phyloP scores from a whole-genome alignment of 768 basidiomycete species.

The Tulasnella sp. region DNA sequence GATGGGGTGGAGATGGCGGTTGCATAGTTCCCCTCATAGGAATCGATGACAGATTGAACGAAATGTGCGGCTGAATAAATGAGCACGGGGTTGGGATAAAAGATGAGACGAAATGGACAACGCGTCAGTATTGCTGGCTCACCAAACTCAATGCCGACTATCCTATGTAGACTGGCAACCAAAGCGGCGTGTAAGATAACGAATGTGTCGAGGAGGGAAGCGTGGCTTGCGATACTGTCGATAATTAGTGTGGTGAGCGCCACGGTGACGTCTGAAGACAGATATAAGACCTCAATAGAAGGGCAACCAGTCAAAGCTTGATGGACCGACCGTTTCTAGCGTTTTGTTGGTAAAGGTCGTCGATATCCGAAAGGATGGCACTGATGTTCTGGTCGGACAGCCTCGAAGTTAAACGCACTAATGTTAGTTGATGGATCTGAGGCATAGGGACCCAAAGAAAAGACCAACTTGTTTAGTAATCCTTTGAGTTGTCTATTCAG shows the following conservation, averaged over 20 bases:
- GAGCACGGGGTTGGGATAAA: too few species aligned
- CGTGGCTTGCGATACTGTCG: constrained; percentile 67
- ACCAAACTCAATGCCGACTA: constrained; percentile 86
- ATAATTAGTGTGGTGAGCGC: constrained; percentile 67
- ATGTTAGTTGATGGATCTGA: not conserved
- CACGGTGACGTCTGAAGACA: constrained; percentile 61
- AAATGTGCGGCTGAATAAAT: constrained; percentile 79
- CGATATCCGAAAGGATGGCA: constrained; percentile 59
- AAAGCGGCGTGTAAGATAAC: constrained; percentile 83
- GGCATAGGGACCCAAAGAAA: not conserved
- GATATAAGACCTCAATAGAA: not conserved
- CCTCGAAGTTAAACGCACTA: constrained; percentile 31
- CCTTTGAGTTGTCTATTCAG: constrained; percentile 74
- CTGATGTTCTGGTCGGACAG: constrained; percentile 86
- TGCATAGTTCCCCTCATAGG: constrained; percentile 52
- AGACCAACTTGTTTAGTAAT: constrained; percentile 64
- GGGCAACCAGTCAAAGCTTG: not conserved
- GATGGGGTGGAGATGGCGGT: constrained; percentile 21
- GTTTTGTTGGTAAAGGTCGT: constrained; percentile 65
- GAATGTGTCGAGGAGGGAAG: constrained; percentile 76
- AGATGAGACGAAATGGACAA: not conserved
- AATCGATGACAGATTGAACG: constrained; percentile 56
- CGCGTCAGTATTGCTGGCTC: constrained; percentile 22
- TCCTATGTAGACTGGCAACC: constrained; percentile 66
- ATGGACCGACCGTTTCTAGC: constrained; percentile 64